Base-by-base conservation (phyloP, 257 asterid genomes). In the Osmanthus fragrans region DNA sequence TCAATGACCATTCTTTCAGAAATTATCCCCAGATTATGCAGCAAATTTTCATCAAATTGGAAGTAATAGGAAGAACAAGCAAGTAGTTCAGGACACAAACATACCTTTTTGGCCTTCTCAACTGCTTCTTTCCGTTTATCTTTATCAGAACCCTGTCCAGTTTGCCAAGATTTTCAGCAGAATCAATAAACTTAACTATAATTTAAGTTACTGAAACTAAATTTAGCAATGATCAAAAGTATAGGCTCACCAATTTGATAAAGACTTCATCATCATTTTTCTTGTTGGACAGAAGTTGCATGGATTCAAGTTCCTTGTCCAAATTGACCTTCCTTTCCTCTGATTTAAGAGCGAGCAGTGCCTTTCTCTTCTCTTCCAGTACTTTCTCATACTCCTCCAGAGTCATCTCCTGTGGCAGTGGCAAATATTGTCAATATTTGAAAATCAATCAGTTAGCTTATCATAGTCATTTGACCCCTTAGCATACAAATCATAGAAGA, bases 331-430 rank as follows among this genome's bases (percentile, higher is more conserved):
- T 90, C 85, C 97, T 86, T 75, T 90, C 95, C 86, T 84, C 93
- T 15, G 90, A 70, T 69, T 86, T 91, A 23, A 74, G 77, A 6
- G 87, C 86, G 60, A 83, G 83, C 79, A 90, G 81, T 12, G 88
- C 83, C 76, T 91, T 87, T 63, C 97, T 87, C 85, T 88, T 91
- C 90, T 90, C 95, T 73, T 87, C 93, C 29, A 84, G 86, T 32
- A 91, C 83, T 66, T 87, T 91, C 77, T 88, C 88, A 56, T 91
- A 91, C 80, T 91, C 97, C 84, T 91, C 97, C 78, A 91, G 63
- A 42, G 97, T 91, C 95, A 89, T 89, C 88, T 88, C 93, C 95
- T 91, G 64, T n/a, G 0, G 18, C 12, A 7, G 32, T 60, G 68
- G 32, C 18, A 49, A 49, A 49, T 49, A 49, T 16, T 49, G 63